phyloP scores from a whole-genome alignment of 2,329 filamentous ascomycete species.

The Aspergillus aculeatus region DNA sequence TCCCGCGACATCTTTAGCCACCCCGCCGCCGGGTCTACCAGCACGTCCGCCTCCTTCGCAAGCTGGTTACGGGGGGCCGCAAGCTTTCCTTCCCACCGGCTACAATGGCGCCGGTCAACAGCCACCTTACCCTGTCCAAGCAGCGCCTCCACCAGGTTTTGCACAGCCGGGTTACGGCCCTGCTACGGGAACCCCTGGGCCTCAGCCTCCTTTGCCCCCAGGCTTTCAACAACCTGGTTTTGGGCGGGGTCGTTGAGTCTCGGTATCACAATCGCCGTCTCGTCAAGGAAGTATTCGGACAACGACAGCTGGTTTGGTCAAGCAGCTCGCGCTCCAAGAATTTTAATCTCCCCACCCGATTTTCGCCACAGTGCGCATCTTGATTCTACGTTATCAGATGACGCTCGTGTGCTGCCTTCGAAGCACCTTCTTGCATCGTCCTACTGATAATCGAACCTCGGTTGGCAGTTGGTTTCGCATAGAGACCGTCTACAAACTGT shows the following conservation, averaged over 20 bases:
- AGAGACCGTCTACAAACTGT: neutral
- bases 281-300: neutral
- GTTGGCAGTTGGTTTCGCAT: neutral
- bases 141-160: conserved; percentile 52
- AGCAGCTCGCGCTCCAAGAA: neutral
- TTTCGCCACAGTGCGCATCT: neutral
- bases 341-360: neutral
- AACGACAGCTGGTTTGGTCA: neutral
- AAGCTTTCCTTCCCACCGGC: conserved; percentile 41
- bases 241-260: conserved; percentile 36
- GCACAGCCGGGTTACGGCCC: conserved; percentile 50
- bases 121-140: conserved; percentile 34
- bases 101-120: conserved; percentile 37
- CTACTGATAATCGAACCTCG: neutral
- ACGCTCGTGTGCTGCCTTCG: neutral
- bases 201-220: conserved; percentile 40
- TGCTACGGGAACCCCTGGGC: conserved; percentile 27
- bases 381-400: neutral
- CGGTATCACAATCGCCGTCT: neutral
- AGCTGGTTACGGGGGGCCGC: conserved; percentile 64
- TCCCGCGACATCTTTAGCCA: conserved; percentile 51
- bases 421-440: neutral
- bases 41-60: conserved; percentile 69
- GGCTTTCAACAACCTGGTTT: conserved; percentile 45
- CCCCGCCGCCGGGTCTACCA: conserved; percentile 56